Evolutionary conservation across 257 asterid species (phyloP), one percentile per base, ranked within the genome.

Genomic region (Scutellaria galericulata): DNA sequence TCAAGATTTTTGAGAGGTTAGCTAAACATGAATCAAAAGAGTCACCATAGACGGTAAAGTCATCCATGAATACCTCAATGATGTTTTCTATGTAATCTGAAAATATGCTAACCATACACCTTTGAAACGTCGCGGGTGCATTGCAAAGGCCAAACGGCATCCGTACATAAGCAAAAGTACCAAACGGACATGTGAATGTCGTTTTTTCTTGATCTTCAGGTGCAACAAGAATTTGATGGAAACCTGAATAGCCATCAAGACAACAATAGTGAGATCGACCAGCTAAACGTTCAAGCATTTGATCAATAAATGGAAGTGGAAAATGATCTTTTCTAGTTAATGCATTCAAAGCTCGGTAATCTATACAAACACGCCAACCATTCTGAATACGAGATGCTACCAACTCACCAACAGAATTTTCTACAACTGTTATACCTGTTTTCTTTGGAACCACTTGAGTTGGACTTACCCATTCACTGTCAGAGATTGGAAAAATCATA

Each of bases 301-400:
- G 65, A 51, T 68, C 71, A 13, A 75, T 40, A 47, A 76, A 68
- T 13, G 66, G 76, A 15, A 60, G 71, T 6, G 71, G 71, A 9
- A 44, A 76, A n/a, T 76, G 71, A 13, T 68, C 72, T 50, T 75
- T 75, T 9, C 57, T 57, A n/a, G 74, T 75, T 8, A 51, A 56
- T 1, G 63, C 44, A 56, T 75, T 56, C 46, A 42, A 42, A 42
- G 2, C 46, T 42, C 10, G 9, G 46, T 42, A 42, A 42, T 42
- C 46, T 42, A 42, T 24, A 24, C 27, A 24, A 24, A 24, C 27
- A 24, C 27, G 27, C 2, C 27, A 24, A 24, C 27, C 27, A 24
- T 24, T 24, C 27, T 24, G 2, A 24, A 24, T 24, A 1, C 1
- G 27, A 24, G 27, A 24, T 24, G 46, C 9, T 5, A 5, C 46